phyloP scores from a whole-genome alignment of 2,329 filamentous ascomycete genomes.

The Nectriaceae sp. region DNA sequence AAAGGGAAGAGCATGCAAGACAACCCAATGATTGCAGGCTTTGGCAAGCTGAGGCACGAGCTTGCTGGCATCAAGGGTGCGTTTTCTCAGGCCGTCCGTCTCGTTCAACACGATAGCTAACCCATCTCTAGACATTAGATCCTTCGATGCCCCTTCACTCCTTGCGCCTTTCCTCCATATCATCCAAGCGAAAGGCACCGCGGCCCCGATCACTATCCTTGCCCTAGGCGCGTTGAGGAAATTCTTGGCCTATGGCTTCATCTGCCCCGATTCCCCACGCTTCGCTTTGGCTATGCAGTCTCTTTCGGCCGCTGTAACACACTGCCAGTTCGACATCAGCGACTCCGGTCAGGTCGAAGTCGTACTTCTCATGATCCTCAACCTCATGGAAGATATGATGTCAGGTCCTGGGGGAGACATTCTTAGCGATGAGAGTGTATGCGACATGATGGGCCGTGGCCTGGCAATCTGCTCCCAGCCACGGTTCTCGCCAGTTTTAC shows the following conservation, averaged over 20 bases:
- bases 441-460: conserved; percentile 99
- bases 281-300: conserved; percentile 92
- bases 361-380: conserved; percentile 88
- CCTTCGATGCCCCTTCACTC: conserved; percentile 86
- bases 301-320: conserved; percentile 90
- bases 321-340: conserved; percentile 96
- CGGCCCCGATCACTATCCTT: conserved; percentile 92
- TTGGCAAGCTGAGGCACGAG: conserved; percentile 85
- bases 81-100: conserved; percentile 18
- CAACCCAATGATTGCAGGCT: conserved; percentile 93
- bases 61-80: conserved; percentile 81
- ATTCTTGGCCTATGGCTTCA: conserved; percentile 93
- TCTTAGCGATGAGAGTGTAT: conserved; percentile 96
- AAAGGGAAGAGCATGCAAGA: conserved; percentile 97
- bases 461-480: conserved; percentile 96
- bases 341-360: conserved; percentile 95
- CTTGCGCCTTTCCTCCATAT: conserved; percentile 95
- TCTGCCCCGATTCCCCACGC: conserved; percentile 80
- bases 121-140: conserved; percentile 69
- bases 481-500: conserved; percentile 84
- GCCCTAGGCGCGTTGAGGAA: conserved; percentile 93
- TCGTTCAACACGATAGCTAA: conserved; percentile 12
- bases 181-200: conserved; percentile 93
- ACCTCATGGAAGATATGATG: conserved; percentile 98
- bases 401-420: conserved; percentile 90